phyloP scores from a whole-genome alignment of 768 basidiomycete species.

The Serendipita sp. region DNA sequence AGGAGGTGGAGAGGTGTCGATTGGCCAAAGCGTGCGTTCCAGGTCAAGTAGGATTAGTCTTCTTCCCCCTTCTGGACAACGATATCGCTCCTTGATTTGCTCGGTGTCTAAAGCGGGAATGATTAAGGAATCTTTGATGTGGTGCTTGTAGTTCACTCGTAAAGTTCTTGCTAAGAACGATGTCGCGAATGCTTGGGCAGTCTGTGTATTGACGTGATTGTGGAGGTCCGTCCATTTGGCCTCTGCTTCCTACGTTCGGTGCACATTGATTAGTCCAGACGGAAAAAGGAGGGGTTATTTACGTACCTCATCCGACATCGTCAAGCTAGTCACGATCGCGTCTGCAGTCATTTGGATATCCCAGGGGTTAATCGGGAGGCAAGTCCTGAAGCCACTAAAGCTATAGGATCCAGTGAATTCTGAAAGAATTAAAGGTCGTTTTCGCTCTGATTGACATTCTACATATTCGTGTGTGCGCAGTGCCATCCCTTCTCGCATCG shows the following conservation, averaged over 20 bases:
- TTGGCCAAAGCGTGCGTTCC: slow-evolving; percentile 61
- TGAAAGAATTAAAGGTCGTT: slow-evolving; percentile 50
- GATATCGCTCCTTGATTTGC: slow-evolving; percentile 49
- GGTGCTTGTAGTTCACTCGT: slow-evolving; percentile 56
- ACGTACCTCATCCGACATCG: slow-evolving; percentile 42
- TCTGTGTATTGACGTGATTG: slow-evolving; percentile 72
- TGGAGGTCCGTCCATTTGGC: slow-evolving; percentile 77
- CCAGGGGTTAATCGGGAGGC: slow-evolving; percentile 77
- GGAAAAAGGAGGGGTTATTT: no score
- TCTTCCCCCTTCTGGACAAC: slow-evolving; percentile 19
- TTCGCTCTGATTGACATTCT: slow-evolving; percentile 58
- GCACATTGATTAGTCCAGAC: no score
- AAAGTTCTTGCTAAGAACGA: slow-evolving; percentile 62
- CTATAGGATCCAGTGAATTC: slow-evolving; percentile 78
- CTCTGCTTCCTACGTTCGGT: slow-evolving; percentile 29
- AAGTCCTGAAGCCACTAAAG: slow-evolving; percentile 73
- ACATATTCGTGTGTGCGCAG: slow-evolving; percentile 69
- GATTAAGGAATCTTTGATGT: slow-evolving; percentile 13
- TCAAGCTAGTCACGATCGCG: slow-evolving; percentile 49
- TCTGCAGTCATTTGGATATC: slow-evolving; percentile 68
- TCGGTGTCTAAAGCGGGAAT: slow-evolving; percentile 29
- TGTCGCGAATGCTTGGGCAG: slow-evolving; percentile 67
- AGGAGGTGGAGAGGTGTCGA: slow-evolving; percentile 9
- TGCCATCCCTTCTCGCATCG: slow-evolving; percentile 79
- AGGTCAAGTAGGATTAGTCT: slow-evolving; percentile 61